phyloP scores from a whole-genome alignment of 805 yeast species.

The Yarrowia porcina region DNA sequence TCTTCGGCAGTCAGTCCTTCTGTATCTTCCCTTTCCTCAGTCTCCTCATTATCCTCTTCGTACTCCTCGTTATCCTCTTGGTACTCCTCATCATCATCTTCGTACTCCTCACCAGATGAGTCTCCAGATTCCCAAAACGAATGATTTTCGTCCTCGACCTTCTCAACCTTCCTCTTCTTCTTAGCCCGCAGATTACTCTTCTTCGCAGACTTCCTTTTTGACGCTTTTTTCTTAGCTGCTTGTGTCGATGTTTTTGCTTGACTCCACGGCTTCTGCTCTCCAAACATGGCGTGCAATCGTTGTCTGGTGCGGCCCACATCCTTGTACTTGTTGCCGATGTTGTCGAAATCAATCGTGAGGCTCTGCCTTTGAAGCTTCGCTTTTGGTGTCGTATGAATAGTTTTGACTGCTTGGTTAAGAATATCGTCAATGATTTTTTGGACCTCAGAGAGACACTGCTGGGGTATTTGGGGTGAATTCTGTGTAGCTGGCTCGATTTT shows the following conservation, averaged over 20 bases:
- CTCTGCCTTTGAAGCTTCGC: no score
- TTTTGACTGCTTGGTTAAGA: not conserved
- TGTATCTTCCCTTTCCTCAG: not conserved
- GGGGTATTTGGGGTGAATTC: constrained; percentile 26
- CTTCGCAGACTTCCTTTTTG: not conserved
- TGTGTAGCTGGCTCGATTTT: constrained; percentile 20
- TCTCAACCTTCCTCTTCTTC: not conserved
- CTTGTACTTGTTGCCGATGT: not conserved
- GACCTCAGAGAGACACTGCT: constrained; percentile 20
- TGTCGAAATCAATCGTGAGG: not conserved
- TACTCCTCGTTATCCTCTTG: not conserved
- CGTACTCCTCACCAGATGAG: no score
- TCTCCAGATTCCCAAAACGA: no score
- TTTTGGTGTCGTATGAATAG: no score
- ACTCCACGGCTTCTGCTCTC: no score
- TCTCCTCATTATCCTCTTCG: not conserved
- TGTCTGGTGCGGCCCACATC: not conserved
- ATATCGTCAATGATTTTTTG: constrained; percentile 24
- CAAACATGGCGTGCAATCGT: not conserved
- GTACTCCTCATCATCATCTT: not conserved
- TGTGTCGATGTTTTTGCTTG: no score
- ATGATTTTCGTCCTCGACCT: not conserved
- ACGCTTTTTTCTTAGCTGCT: no score
- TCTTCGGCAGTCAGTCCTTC: no score
- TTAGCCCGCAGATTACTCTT: no score